Conservation (phyloP, 1,284 basidiomycete species). For the Xanthoconium separans region DNA sequence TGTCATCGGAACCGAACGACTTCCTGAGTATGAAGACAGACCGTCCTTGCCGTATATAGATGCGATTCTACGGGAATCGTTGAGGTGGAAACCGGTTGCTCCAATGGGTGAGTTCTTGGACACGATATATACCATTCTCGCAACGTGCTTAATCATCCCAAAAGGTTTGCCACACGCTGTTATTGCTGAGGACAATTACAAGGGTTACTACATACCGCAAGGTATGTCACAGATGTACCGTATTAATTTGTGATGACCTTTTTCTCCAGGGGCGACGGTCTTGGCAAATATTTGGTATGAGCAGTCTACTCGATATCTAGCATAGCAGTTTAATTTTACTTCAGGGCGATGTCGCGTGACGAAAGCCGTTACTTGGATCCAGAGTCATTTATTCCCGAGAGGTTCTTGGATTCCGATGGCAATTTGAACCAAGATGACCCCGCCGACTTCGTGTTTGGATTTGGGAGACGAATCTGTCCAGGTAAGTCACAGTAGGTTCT, state of each 20-base stretch:
- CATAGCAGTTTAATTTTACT: not conserved
- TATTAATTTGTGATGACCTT: not conserved
- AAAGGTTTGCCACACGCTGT: not conserved
- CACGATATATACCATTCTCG: too few relatives aligned
- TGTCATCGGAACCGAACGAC: conserved; percentile 33
- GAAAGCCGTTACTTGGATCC: conserved; percentile 13
- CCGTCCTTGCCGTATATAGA: conserved; percentile 8
- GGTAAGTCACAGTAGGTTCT: conserved; percentile 2
- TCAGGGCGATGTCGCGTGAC: conserved; percentile 22
- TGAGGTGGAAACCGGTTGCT: conserved; percentile 21
- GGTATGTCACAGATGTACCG: not conserved
- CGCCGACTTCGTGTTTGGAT: conserved; percentile 16
- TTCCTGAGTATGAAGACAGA: conserved; percentile 30
- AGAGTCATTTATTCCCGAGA: conserved; percentile 17
- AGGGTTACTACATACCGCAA: not conserved
- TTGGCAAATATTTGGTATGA: conserved; percentile 10
- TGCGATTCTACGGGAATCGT: conserved; percentile 37
- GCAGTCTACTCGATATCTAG: not conserved
- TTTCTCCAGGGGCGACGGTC: conserved; percentile 8
- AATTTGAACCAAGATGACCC: conserved; percentile 12
- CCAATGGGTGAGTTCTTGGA: conserved; percentile 3
- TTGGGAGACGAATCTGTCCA: conserved; percentile 19
- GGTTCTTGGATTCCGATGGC: conserved; percentile 14
- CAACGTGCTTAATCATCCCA: too few relatives aligned
- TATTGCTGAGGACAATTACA: not conserved